A percentile compares a stretch with the other conserved stretches of the same genome.
phyloP scores from a whole-genome alignment of 139 green algal species.

The Marvania coccoides region DNA sequence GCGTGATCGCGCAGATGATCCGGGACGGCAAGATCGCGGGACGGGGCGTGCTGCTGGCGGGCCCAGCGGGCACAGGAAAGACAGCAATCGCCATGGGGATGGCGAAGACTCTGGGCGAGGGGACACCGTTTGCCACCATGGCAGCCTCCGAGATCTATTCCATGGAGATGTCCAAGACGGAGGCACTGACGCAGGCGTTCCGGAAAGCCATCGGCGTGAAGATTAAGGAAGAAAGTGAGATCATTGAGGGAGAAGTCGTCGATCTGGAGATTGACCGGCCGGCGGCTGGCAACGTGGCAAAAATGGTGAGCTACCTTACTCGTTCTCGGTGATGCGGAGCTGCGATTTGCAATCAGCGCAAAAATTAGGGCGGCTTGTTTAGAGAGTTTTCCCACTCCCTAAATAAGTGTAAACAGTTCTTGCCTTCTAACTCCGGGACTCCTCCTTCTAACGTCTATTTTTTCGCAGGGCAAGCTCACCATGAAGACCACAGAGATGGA shows the following conservation, averaged over 20 bases:
- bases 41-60: slow-evolving; percentile 87
- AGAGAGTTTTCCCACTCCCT: too few relatives aligned
- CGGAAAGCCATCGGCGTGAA: slow-evolving; percentile 88
- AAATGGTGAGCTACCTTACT: slow-evolving; percentile 78
- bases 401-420: too few relatives aligned
- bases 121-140: slow-evolving; percentile 98
- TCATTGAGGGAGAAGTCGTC: slow-evolving; percentile 99
- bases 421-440: not conserved
- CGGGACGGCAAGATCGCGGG: slow-evolving; percentile 93
- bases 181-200: slow-evolving; percentile 97
- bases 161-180: slow-evolving; percentile 97
- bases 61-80: slow-evolving; percentile 94
- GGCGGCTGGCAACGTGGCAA: slow-evolving; percentile 54
- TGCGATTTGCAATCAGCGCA: too few relatives aligned
- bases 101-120: slow-evolving; percentile 90
- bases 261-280: slow-evolving; percentile 95
- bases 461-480: slow-evolving; percentile 83
- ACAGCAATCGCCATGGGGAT: slow-evolving; percentile 97
- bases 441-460: not conserved
- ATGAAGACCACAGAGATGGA: slow-evolving; percentile 99
- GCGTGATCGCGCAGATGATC: slow-evolving; percentile 96
- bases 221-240: slow-evolving; percentile 98
- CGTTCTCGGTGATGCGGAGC: too few relatives aligned
- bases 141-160: slow-evolving; percentile 95
- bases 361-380: not conserved